Evolutionary conservation across 1,284 basidiomycete genomes (phyloP).

Genomic region (Trichosporon sp.): DNA sequence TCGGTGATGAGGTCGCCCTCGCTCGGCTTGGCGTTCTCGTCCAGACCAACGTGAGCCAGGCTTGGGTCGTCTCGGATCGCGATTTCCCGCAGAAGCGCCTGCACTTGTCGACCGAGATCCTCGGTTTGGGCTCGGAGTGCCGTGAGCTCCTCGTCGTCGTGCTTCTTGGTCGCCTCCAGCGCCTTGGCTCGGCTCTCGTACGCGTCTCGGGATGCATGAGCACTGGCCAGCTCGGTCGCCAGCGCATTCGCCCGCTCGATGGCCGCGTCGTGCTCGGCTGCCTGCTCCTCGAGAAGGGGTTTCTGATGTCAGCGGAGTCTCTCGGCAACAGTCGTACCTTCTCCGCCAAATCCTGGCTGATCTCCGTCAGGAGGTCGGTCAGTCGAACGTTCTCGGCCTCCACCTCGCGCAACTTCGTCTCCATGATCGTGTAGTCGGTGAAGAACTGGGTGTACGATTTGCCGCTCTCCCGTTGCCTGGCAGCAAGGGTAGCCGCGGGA

Average conservation of each 20-base stretch:
- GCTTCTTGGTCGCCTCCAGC: conserved; percentile 58
- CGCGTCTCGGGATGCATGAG: conserved; percentile 61
- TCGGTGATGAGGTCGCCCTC: conserved; percentile 75
- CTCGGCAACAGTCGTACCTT: conserved; percentile 55
- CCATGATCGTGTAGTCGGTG: conserved; percentile 75
- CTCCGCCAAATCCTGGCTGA: conserved; percentile 70
- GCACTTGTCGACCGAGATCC: conserved; percentile 83
- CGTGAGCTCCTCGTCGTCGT: conserved; percentile 62
- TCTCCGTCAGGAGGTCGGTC: conserved; percentile 58
- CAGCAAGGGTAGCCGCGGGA: conserved; percentile 78
- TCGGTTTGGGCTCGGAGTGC: conserved; percentile 70
- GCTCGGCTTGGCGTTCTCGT: conserved; percentile 46
- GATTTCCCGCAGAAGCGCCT: conserved; percentile 69
- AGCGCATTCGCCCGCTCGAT: conserved; percentile 70
- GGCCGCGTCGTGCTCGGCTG: conserved; percentile 72
- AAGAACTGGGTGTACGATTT: conserved; percentile 59
- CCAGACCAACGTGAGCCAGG: conserved; percentile 65
- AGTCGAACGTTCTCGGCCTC: conserved; percentile 73
- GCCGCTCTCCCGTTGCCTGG: conserved; percentile 57
- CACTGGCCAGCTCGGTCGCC: conserved; percentile 64
- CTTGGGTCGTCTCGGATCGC: conserved; percentile 74
- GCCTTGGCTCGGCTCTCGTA: conserved; percentile 41
- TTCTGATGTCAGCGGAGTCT: conserved; percentile 54
- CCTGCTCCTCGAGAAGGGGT: conserved; percentile 78
- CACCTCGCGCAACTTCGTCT: conserved; percentile 73